Base-by-base conservation (phyloP, 257 asterid genomes). In the Parsonsia alboflavescens region DNA sequence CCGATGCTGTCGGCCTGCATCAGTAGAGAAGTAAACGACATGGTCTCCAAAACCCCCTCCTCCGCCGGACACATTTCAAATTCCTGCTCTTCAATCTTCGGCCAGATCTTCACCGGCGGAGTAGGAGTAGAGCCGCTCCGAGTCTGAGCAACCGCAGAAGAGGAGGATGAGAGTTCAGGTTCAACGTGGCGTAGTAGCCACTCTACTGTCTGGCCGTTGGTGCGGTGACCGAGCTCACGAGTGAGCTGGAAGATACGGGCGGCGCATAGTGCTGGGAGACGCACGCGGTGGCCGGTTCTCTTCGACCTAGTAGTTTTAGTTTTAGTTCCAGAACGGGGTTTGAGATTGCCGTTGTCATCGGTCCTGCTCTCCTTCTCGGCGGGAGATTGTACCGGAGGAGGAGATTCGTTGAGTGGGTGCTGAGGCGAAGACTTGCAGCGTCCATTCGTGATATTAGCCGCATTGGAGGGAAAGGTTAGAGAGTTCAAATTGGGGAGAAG, bases 161-260 rank as follows among this genome's bases (percentile, higher is more conserved):
- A 0, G 9, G 68, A 33, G 9, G 68, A 33, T 33, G 39, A 65
- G 41, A 36, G 50, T n/a, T 59, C 57, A 13, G 74, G 79, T 54
- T 75, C 73, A 57, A 67, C 80, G 10, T 80, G 70, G 48, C 58
- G 73, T 48, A 80, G 78, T 10, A 80, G 80, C 80, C 83, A 80
- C 80, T 80, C 83, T 16, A 80, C 77, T 8, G 83, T 80, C 75
- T 80, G 77, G 26, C 83, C 83, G 28, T 80, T 70, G 13, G 83
- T 75, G 67, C 80, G 80, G 78, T 80, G 79, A 36, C 83, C 83
- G 61, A 80, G 83, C 77, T 80, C 83, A 11, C 83, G 67, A 3
- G 83, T 80, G 22, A 80, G 80, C 73, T 80, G 83, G 74, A 80
- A 80, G 70, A 80, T 75, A 16, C 80, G 71, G 16, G 83, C 80